Evolutionary conservation across 805 yeast genomes (phyloP).

Genomic region (Ogataea saltuana): DNA sequence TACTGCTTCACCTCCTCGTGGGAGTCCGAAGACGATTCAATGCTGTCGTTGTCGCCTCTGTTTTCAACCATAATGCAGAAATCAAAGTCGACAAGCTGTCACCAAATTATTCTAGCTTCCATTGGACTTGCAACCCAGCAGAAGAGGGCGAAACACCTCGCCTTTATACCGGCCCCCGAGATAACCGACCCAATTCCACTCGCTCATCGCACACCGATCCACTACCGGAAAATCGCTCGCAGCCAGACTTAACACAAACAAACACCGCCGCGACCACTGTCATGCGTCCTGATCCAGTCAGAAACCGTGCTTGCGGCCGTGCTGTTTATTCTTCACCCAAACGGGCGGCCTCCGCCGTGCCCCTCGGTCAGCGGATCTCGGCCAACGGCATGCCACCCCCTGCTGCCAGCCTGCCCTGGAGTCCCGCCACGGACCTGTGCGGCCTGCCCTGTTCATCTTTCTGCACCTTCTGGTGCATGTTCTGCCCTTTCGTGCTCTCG

Average conservation of each 20-base stretch:
- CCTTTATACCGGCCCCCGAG: conserved; percentile 3
- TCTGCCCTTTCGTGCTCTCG: too few species aligned
- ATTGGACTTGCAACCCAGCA: too few species aligned
- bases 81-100: conserved; percentile 3
- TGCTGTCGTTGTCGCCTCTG: conserved; percentile 25
- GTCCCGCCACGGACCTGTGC: too few species aligned
- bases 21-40: conserved; percentile 23
- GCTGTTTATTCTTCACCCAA: conserved; percentile 7
- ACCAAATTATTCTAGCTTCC: neutral
- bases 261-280: neutral
- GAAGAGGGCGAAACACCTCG: neutral
- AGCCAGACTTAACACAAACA: neutral
- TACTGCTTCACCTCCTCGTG: conserved; percentile 29
- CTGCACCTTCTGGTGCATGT: too few species aligned
- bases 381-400: neutral
- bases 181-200: conserved; percentile 1
- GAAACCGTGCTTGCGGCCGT: neutral
- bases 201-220: neutral
- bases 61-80: conserved; percentile 8
- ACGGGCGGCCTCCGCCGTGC: conserved; percentile 4
- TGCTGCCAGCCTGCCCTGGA: neutral
- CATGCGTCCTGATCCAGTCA: neutral
- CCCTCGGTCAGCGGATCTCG: conserved; percentile 1
- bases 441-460: too few species aligned
- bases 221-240: conserved; percentile 15